phyloP scores from a whole-genome alignment of 139 green algal species.

The Chlorella sp. region DNA sequence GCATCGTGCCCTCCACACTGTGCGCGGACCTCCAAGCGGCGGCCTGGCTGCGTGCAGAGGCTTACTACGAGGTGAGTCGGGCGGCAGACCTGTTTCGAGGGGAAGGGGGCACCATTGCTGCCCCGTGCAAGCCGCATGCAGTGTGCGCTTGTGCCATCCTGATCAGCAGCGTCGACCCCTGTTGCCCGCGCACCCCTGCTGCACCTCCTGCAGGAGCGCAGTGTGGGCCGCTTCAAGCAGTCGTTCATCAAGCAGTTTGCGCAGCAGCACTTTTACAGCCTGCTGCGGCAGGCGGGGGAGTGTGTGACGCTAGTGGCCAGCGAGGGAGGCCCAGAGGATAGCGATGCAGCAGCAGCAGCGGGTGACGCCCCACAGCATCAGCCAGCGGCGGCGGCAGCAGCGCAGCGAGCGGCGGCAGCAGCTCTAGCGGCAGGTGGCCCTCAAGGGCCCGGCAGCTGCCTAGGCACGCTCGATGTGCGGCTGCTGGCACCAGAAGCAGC shows the following conservation, averaged over 20 bases:
- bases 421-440: not conserved
- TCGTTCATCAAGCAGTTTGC: constrained; percentile 35
- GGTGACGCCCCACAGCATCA: too few species aligned
- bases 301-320: too few species aligned
- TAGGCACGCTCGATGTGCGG: constrained; percentile 25
- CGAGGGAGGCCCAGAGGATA: too few species aligned
- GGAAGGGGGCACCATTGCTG: too few species aligned
- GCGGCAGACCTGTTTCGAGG: too few species aligned
- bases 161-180: too few species aligned
- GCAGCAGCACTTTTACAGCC: constrained; percentile 13
- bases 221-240: constrained; percentile 25
- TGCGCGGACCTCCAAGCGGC: not conserved
- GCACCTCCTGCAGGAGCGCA: not conserved
- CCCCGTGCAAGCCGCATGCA: too few species aligned
- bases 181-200: not conserved
- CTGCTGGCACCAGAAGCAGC: not conserved
- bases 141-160: too few species aligned
- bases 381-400: not conserved
- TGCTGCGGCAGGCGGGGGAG: constrained; percentile 9
- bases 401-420: not conserved
- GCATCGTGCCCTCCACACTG: not conserved
- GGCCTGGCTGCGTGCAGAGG: constrained; percentile 15
- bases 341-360: too few species aligned
- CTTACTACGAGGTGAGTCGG: constrained; percentile 15
- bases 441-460: not conserved